phyloP scores from a whole-genome alignment of 306 rosid species.

The Trifolium pratense region DNA sequence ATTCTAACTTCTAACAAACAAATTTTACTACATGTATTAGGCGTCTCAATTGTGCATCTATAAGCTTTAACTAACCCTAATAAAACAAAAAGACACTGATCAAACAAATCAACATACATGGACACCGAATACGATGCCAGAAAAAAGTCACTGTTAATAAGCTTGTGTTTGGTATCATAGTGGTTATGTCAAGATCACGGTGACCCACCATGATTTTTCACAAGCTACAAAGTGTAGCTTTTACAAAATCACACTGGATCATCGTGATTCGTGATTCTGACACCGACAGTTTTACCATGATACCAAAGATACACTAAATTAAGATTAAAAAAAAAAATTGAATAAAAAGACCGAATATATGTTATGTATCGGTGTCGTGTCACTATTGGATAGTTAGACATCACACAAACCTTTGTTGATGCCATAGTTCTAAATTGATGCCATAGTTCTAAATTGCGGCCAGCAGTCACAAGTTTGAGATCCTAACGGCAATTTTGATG shows the following conservation, averaged over 20 bases:
- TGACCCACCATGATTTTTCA: too few relatives aligned
- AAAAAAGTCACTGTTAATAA: background rate
- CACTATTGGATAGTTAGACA: background rate
- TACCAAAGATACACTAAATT: too few relatives aligned
- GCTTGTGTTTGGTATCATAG: too few relatives aligned
- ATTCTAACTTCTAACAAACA: slow-evolving; percentile 6
- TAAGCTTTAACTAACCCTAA: background rate
- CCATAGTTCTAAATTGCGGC: too few relatives aligned
- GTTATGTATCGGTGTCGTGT: background rate
- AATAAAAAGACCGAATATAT: background rate
- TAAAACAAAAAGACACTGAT: background rate
- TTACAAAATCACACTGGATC: too few relatives aligned
- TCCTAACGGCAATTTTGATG: background rate
- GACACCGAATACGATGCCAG: background rate
- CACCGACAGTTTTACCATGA: too few relatives aligned
- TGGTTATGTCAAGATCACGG: too few relatives aligned
- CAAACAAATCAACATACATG: background rate
- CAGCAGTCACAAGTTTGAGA: background rate
- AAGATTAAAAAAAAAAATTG: background rate
- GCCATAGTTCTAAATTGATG: background rate
- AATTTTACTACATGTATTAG: background rate
- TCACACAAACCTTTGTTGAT: background rate
- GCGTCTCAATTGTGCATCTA: background rate
- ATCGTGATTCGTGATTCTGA: too few relatives aligned
- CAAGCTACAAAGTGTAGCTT: too few relatives aligned